A percentile compares a stretch with the other conserved stretches of the same genome.
These are phyloP conservation scores for Domatiomyces catenatus DNA, from an alignment of 2,329 filamentous ascomycete genomes.

Conservation along the genomic window DNA sequence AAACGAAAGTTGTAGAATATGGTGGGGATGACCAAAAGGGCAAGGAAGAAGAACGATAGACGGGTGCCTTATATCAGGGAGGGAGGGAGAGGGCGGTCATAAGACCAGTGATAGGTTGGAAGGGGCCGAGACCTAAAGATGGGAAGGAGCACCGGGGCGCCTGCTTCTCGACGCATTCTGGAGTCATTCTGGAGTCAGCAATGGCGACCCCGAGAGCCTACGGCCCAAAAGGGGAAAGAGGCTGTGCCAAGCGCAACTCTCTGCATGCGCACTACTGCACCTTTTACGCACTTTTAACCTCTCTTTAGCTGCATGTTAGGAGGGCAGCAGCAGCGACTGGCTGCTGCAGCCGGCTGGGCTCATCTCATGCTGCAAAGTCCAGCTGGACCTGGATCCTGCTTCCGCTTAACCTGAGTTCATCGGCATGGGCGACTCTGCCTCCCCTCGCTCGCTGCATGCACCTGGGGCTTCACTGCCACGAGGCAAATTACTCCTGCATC, in stretches of 20 bases:
- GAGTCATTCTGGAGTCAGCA: slow-evolving; percentile 2
- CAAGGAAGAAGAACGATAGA: slow-evolving; percentile 35
- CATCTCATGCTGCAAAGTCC: not conserved
- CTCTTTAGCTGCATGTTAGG: not conserved
- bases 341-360: not conserved
- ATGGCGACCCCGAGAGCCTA: slow-evolving; percentile 11
- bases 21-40: slow-evolving; percentile 15
- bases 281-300: slow-evolving; percentile 2
- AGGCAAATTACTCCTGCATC: not conserved
- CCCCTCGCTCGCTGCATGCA: slow-evolving; percentile 12
- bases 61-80: slow-evolving; percentile 17
- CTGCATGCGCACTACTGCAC: slow-evolving; percentile 1
- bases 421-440: slow-evolving; percentile 36
- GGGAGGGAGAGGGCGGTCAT: slow-evolving; percentile 8
- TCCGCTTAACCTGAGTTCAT: slow-evolving; percentile 51
- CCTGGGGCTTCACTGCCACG: not conserved
- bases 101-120: slow-evolving; percentile 13
- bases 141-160: slow-evolving; percentile 10
- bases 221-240: slow-evolving; percentile 1
- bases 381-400: slow-evolving; percentile 22
- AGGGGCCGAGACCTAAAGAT: slow-evolving; percentile 11
- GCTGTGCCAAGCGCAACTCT: slow-evolving; percentile 1
- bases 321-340: slow-evolving; percentile 1
- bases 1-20: slow-evolving; percentile 13
- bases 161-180: slow-evolving; percentile 1